Conservation (phyloP, 495 filamentous ascomycete species). For the Zalerion maritima region DNA sequence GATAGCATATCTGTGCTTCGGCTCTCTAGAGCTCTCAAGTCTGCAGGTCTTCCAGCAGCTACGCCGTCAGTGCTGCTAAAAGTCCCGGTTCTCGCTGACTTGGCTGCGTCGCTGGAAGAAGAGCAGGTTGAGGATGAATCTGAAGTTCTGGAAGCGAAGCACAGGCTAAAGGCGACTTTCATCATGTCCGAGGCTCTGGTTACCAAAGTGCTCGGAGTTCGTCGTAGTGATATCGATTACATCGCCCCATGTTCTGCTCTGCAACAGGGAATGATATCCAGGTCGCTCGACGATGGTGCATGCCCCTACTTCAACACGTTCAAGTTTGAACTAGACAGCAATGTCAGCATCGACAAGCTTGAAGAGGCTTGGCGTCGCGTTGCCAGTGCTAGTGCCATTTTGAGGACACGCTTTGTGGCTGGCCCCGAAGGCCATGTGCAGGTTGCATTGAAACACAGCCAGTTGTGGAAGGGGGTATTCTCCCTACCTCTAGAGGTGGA, state of each 20-base stretch:
- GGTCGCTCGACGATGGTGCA: slow-evolving; percentile 36
- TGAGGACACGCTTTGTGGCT: slow-evolving; percentile 50
- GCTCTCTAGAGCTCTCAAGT: slow-evolving; percentile 38
- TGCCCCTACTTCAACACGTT: slow-evolving; percentile 60
- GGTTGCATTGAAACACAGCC: slow-evolving; percentile 44
- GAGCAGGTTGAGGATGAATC: neutral
- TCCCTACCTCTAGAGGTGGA: slow-evolving; percentile 17
- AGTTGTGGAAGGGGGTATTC: no score
- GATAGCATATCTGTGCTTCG: slow-evolving; percentile 70
- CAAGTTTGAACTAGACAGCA: slow-evolving; percentile 32
- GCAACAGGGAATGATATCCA: slow-evolving; percentile 66
- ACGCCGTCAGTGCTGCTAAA: no score
- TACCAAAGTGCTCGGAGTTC: slow-evolving; percentile 29
- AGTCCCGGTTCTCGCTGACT: slow-evolving; percentile 11
- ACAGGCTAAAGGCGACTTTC: slow-evolving; percentile 15
- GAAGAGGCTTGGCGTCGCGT: slow-evolving; percentile 34
- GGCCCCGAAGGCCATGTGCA: slow-evolving; percentile 62
- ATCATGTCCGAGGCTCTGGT: slow-evolving; percentile 14
- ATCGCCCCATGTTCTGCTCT: slow-evolving; percentile 65
- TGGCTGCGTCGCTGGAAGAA: slow-evolving; percentile 8
- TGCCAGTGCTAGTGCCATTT: slow-evolving; percentile 35
- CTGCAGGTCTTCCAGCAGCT: no score
- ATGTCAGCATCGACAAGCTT: slow-evolving; percentile 28
- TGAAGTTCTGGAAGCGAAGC: slow-evolving; percentile 6
- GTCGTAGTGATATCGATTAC: slow-evolving; percentile 39